Evolutionary conservation across 164 flowering plant genomes (phyloP), one percentile per base, ranked within the genome.

Genomic region (Macadamia tetraphylla): DNA sequence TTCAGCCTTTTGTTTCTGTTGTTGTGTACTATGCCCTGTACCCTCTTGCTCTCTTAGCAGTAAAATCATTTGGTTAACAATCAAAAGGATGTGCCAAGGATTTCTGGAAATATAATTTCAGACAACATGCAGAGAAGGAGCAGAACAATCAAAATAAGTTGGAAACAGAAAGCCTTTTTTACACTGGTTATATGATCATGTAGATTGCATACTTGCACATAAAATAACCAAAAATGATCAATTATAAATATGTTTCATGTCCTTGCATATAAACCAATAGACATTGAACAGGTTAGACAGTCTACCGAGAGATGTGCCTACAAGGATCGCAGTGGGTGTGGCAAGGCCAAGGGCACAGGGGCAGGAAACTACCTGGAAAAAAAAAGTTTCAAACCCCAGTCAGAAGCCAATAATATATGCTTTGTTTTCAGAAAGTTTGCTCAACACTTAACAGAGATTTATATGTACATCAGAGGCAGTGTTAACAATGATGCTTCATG

Each of bases 321-420:
- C 94, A 60, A 94, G 77, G 66, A 94, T 91, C 62, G 98, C 97
- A 18, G 97, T 91, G 40, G 97, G 98, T 67, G 98, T 94, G 68
- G 98, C 98, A 74, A 94, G 98, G 53, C 98, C 98, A 73, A 94
- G 73, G 42, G 98, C 97, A 78, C 97, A 91, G 29, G 98, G 98
- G 75, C 97, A 91, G 46, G 98, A 94, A 70, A 94, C 97, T n/a
- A 91, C 98, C 97, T 94, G 88, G 44, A 71, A 69, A 65, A 59
- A 64, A 58, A 44, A 62, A 8, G 48, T 48, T 30, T 66, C 10
- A 44, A 58, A 56, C 17, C 11, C 42, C 17, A 32, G 48, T 29
- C 57, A 56, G 58, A 40, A 56, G 58, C 32, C 9, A 55, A 32
- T 11, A 1, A 46, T 46, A 56, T 15, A 57, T 63, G 48, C 63